Base-by-base conservation (phyloP, 495 filamentous ascomycete species). In the Chaetomium tenue region DNA sequence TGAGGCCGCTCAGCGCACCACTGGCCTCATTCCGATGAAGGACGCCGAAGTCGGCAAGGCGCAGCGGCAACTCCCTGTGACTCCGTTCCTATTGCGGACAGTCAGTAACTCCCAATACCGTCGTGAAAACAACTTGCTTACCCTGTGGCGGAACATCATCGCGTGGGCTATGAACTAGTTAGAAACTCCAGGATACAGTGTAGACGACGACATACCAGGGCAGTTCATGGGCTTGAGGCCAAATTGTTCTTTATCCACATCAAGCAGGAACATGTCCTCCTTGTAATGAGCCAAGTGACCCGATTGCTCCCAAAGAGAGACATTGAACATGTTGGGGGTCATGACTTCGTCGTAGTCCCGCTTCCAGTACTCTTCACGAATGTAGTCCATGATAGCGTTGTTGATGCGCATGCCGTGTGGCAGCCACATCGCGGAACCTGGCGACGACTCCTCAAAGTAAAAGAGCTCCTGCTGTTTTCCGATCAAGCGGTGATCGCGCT, bases 161-260 rank as follows among this genome's bases (percentile, higher is more conserved):
- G 72, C 72, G 28, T 75, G 72, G 26, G 72, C 72, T 67, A 39
- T 15, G 23, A 23, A 8, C 20, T 33, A 20, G 52, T 64, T 20
- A 68, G 51, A 18, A 23, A 20, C 82, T 72, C 91, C 11, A 83
- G 73, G 28, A 90, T 75, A 68, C 87, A 90, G 75, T 94, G 91
- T 9, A 12, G 16, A 8, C 33, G 11, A 37, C 33, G 13, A 46
- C 46, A 53, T 59, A 66, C 90, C 91, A 4, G 95, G 94, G 77
- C 94, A 98, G 77, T 98, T 98, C 94, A 98, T 98, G 40, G 95
- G 94, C 80, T 98, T 98, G 47, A 98, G 82, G 15, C 81, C 89
- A 75, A 85, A 92, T 53, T 89, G 84, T 61, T 91, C 87, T 82
- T 98, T 97, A 71, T 98, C 92, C 40, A 93, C 84, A 40, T 95